Conservation (phyloP, 768 basidiomycete genomes). For the Suillus tomentosus region DNA sequence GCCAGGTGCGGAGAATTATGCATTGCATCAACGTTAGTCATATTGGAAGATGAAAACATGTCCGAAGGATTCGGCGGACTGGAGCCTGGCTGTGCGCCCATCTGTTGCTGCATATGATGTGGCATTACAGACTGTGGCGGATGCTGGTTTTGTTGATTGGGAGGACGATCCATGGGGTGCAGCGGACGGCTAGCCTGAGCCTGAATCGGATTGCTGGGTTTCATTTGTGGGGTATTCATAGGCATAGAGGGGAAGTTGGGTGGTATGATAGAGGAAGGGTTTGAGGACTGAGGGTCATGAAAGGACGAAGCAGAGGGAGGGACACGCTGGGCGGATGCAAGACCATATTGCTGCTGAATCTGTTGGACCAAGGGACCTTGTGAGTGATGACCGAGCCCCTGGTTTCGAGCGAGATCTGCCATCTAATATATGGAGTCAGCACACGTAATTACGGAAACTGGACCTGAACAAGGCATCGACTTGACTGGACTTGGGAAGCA, state of each 20-base stretch:
- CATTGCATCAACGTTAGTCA: conserved; percentile 45
- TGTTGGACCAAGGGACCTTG: conserved; percentile 36
- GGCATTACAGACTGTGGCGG: conserved; percentile 35
- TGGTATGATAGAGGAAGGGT: conserved; percentile 32
- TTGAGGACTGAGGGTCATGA: conserved; percentile 38
- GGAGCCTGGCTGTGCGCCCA: conserved; percentile 37
- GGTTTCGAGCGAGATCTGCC: conserved; percentile 46
- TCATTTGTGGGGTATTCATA: conserved; percentile 39
- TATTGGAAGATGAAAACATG: conserved; percentile 50
- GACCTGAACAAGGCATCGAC: conserved; percentile 12
- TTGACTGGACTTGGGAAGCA: conserved; percentile 10
- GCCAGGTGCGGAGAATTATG: conserved; percentile 50
- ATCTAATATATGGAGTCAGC: conserved; percentile 39
- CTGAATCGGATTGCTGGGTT: conserved; percentile 23
- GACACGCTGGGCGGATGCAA: conserved; percentile 36
- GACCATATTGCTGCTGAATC: conserved; percentile 47
- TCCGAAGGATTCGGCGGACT: conserved; percentile 44
- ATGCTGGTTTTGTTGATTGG: conserved; percentile 47
- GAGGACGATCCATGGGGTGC: conserved; percentile 47
- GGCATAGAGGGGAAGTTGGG: conserved; percentile 42
- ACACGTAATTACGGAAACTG: conserved; percentile 20
- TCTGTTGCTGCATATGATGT: conserved; percentile 38
- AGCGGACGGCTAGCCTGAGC: conserved; percentile 44
- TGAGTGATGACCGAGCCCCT: conserved; percentile 44
- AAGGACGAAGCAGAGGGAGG: conserved; percentile 36